A percentile compares a stretch with the other conserved stretches of the same genome.
These are phyloP conservation scores for Fusarium pseudocircinatum DNA, from an alignment of 2,329 filamentous ascomycete genomes.

Conservation along the genomic window DNA sequence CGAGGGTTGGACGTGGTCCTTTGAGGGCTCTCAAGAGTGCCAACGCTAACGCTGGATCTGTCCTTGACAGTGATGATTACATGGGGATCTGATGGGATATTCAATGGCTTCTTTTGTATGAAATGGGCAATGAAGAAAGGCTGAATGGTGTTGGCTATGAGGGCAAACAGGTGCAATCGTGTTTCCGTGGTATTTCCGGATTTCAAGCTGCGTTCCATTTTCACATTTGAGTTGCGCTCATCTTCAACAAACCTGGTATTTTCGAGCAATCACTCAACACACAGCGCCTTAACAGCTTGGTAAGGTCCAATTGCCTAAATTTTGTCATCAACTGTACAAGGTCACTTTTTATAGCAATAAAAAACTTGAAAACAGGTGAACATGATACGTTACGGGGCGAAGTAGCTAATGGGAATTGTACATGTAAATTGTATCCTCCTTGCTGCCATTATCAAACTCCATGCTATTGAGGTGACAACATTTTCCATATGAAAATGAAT, in stretches of 20 bases:
- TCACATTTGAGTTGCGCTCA: rapidly evolving
- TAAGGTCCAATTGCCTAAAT: rapidly evolving
- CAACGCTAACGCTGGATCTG: not conserved
- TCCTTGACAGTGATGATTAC: rapidly evolving
- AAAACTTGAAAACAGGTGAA: not conserved
- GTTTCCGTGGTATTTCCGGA: not conserved
- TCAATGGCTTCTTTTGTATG: not conserved
- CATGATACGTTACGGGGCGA: rapidly evolving
- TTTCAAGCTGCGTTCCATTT: not conserved
- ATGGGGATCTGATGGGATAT: rapidly evolving
- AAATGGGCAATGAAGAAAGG: rapidly evolving
- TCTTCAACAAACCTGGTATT: not conserved
- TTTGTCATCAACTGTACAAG: too few relatives aligned
- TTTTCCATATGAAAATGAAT: rapidly evolving
- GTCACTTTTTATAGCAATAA: not conserved
- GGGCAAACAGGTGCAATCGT: rapidly evolving
- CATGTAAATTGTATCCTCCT: rapidly evolving
- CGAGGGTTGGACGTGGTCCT: not conserved
- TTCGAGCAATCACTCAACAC: rapidly evolving
- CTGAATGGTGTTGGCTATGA: not conserved
- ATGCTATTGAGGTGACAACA: rapidly evolving
- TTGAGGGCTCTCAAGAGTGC: not conserved
- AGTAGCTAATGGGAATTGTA: rapidly evolving
- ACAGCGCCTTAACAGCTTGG: rapidly evolving
- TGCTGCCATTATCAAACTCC: rapidly evolving